Percentiles rank a stretch among this genome's conserved stretches.
Evolutionary conservation across 2,329 filamentous ascomycete genomes (phyloP).

Genomic region (Aspergillus arachidicola): DNA sequence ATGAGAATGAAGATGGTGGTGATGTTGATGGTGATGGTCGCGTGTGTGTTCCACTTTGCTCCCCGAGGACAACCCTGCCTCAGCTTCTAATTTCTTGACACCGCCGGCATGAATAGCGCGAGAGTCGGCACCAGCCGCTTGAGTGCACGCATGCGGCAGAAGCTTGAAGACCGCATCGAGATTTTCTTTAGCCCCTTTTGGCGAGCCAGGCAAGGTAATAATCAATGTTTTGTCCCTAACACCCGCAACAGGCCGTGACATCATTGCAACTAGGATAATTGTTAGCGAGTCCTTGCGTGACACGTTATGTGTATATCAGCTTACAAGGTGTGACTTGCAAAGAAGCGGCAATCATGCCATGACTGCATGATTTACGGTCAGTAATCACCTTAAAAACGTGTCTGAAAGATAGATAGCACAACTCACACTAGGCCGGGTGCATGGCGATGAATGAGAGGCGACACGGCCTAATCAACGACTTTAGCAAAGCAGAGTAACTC

Average conservation of each 20-base stretch:
- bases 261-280: slow-evolving; percentile 76
- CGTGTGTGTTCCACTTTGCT: slow-evolving; percentile 29
- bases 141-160: slow-evolving; percentile 91
- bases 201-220: slow-evolving; percentile 87
- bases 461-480: slow-evolving; percentile 64
- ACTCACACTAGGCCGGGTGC: slow-evolving; percentile 80
- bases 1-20: slow-evolving; percentile 60
- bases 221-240: slow-evolving; percentile 80
- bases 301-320: slow-evolving; percentile 36
- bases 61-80: slow-evolving; percentile 65
- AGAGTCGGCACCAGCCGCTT: slow-evolving; percentile 82
- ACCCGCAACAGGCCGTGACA: slow-evolving; percentile 91
- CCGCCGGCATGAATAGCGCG: slow-evolving; percentile 78
- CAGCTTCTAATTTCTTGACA: slow-evolving; percentile 77
- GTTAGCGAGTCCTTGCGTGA: slow-evolving; percentile 26
- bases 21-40: slow-evolving; percentile 42
- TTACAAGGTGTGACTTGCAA: slow-evolving; percentile 85
- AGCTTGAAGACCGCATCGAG: slow-evolving; percentile 84
- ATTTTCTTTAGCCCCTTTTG: slow-evolving; percentile 94
- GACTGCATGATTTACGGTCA: slow-evolving; percentile 50
- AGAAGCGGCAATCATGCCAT: slow-evolving; percentile 88
- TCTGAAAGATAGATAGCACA: background rate
- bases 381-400: slow-evolving; percentile 9
- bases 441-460: slow-evolving; percentile 76
- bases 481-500: slow-evolving; percentile 16